Percentiles rank a stretch among this genome's conserved stretches.
These are phyloP conservation scores for Datisca glomerata DNA, from an alignment of 306 rosid genomes.

Conservation along the genomic window DNA sequence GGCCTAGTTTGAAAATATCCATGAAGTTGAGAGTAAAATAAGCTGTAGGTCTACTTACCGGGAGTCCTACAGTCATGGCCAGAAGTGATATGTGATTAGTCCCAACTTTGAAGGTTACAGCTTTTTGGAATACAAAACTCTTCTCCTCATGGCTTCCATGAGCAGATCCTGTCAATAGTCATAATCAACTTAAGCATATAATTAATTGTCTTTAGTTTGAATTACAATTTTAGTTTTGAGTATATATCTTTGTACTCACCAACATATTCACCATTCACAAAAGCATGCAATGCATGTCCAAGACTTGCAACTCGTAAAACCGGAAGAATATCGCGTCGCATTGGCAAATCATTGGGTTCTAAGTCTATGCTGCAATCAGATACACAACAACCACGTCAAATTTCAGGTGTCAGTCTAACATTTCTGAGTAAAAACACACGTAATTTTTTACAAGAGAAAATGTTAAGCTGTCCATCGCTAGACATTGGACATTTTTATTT, in stretches of 20 bases:
- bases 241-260: slow-evolving; percentile 47
- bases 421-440: neutral
- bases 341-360: slow-evolving; percentile 31
- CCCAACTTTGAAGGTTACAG: slow-evolving; percentile 33
- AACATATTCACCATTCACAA: slow-evolving; percentile 43
- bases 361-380: slow-evolving; percentile 41
- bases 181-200: neutral
- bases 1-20: slow-evolving; percentile 1
- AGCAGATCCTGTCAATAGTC: slow-evolving; percentile 27
- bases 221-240: no score
- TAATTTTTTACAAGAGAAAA: neutral
- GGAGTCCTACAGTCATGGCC: slow-evolving; percentile 53
- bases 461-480: no score
- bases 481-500: no score
- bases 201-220: no score
- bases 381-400: neutral
- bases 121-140: slow-evolving; percentile 28
- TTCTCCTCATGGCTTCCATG: slow-evolving; percentile 65
- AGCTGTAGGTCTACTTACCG: slow-evolving; percentile 37
- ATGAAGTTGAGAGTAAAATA: slow-evolving; percentile 3
- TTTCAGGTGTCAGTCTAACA: neutral
- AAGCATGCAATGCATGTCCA: slow-evolving; percentile 63
- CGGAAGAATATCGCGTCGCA: slow-evolving; percentile 24
- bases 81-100: slow-evolving; percentile 38
- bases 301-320: slow-evolving; percentile 44